Evolutionary conservation across 345 rosid species (phyloP).

Genomic region (Populus pruinosa): DNA sequence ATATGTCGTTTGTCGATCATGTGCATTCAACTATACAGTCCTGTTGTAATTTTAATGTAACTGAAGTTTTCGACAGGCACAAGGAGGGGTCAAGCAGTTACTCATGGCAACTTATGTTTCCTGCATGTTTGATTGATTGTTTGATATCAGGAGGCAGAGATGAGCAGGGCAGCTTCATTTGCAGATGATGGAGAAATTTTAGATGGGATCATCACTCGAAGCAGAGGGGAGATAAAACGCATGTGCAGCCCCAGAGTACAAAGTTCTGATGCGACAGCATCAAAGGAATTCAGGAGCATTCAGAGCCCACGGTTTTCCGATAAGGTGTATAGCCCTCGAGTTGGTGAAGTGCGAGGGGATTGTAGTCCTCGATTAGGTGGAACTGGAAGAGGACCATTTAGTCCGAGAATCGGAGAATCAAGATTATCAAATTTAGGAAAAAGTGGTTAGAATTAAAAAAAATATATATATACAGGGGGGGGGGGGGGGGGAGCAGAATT

Average conservation of each 20-base stretch:
- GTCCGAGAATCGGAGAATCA: conserved; percentile 52
- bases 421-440: conserved; percentile 64
- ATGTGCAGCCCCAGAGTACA: conserved; percentile 13
- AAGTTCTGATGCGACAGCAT: conserved; percentile 34
- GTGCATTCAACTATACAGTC: too few relatives aligned
- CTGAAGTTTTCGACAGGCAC: neutral
- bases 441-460: conserved; percentile 34
- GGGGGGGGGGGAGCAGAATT: neutral
- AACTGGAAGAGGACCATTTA: conserved; percentile 51
- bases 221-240: conserved; percentile 28
- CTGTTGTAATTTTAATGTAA: too few relatives aligned
- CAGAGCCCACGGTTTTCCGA: conserved; percentile 65
- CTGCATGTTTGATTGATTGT: conserved; percentile 1
- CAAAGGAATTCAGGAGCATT: conserved; percentile 41
- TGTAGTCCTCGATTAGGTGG: conserved; percentile 53
- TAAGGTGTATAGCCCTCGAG: conserved; percentile 51
- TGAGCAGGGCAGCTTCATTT: conserved; percentile 61
- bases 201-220: conserved; percentile 27
- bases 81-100: neutral
- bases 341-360: conserved; percentile 50
- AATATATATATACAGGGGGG: too few relatives aligned
- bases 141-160: conserved; percentile 49
- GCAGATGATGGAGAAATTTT: conserved; percentile 38
- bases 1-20: too few relatives aligned
- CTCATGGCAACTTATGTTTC: neutral